Evolutionary conservation across 257 asterid species (phyloP).

Genomic region (Paulownia fortunei): DNA sequence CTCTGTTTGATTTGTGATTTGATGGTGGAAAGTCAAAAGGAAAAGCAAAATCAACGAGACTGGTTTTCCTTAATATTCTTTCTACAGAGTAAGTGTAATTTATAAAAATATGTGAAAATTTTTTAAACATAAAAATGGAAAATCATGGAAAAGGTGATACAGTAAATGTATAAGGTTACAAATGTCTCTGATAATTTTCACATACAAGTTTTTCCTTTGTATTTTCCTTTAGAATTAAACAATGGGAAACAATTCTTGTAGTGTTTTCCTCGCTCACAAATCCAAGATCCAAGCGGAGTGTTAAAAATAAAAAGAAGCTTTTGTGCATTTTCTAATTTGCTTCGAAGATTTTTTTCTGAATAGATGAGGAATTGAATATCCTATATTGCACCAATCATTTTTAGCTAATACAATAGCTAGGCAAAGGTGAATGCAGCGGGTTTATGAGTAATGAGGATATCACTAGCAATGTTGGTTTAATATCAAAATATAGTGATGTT

Average conservation of each 20-base stretch:
- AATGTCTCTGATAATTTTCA: background rate
- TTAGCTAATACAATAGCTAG: slow-evolving; percentile 3
- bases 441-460: background rate
- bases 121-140: background rate
- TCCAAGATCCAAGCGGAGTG: no score
- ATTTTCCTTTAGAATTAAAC: background rate
- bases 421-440: background rate
- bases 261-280: background rate
- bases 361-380: slow-evolving; percentile 9
- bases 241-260: background rate
- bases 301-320: background rate
- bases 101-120: background rate
- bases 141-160: background rate
- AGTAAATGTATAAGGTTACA: no score
- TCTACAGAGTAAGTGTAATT: background rate
- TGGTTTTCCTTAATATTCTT: background rate
- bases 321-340: background rate
- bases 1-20: background rate
- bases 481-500: background rate
- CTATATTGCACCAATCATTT: background rate
- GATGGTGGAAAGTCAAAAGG: background rate
- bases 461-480: slow-evolving; percentile 7
- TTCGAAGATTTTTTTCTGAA: background rate
- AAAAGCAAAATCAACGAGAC: background rate
- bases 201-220: background rate